phyloP scores from a whole-genome alignment of 2,329 filamentous ascomycete species.

The Sporothrix curviconia region DNA sequence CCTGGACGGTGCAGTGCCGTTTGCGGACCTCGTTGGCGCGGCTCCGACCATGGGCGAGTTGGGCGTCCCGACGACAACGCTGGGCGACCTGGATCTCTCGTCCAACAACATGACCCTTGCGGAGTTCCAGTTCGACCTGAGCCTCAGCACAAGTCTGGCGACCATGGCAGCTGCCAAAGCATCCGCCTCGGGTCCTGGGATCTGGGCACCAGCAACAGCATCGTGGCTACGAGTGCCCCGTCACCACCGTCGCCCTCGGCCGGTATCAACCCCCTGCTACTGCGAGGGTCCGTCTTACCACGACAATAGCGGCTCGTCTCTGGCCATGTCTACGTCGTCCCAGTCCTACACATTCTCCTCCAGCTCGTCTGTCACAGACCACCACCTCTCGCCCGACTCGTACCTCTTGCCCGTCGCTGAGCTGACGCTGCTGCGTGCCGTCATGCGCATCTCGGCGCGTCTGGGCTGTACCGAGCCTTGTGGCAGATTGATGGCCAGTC shows the following conservation, averaged over 20 bases:
- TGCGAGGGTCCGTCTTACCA: neutral
- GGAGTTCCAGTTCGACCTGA: constrained; percentile 1
- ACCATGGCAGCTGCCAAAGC: neutral
- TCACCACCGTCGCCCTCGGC: neutral
- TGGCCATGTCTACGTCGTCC: neutral
- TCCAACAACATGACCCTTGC: neutral
- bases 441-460: constrained; percentile 41
- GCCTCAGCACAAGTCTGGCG: constrained; percentile 1
- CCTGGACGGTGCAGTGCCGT: neutral
- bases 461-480: constrained; percentile 36
- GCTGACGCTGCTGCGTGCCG: constrained; percentile 41
- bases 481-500: constrained; percentile 43
- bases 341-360: neutral
- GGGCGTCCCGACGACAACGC: neutral
- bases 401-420: constrained; percentile 43
- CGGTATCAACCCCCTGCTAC: neutral
- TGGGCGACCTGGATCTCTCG: neutral
- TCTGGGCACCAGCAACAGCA: neutral
- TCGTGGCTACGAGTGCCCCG: neutral
- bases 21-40: constrained; percentile 2
- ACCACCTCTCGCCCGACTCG: constrained; percentile 36
- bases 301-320: neutral
- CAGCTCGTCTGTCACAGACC: neutral
- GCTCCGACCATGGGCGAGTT: neutral
- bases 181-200: neutral